Conservation (phyloP, 495 filamentous ascomycete species). For the Aspergillus biplanus region DNA sequence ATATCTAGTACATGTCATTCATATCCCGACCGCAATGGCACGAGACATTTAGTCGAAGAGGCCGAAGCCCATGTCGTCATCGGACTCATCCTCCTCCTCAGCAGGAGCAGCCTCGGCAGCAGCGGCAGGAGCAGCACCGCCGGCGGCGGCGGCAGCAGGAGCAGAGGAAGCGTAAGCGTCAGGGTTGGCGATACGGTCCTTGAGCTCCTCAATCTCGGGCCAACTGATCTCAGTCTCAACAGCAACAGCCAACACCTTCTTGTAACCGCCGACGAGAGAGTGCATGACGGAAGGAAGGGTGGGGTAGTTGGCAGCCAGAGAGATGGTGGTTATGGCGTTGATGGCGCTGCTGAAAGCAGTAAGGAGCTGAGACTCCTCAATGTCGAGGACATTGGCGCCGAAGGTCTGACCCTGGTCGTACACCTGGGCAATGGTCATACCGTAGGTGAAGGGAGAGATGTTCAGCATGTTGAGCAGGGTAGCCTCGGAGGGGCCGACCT, state of each 20-base stretch:
- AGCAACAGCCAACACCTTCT: conserved; percentile 92
- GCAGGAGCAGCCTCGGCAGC: conserved; percentile 57
- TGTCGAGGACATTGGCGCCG: conserved; percentile 80
- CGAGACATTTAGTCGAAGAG: conserved; percentile 58
- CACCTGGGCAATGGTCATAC: conserved; percentile 92
- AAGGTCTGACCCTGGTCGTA: conserved; percentile 97
- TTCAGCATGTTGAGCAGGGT: conserved; percentile 99
- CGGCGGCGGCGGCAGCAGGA: conserved; percentile 61
- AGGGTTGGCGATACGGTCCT: conserved; percentile 98
- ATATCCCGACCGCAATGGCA: conserved; percentile 30
- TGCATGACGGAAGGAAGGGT: conserved; percentile 96
- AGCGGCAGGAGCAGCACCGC: conserved; percentile 50
- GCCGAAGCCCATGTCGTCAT: conserved; percentile 59
- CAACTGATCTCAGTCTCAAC: conserved; percentile 90
- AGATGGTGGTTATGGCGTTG: conserved; percentile 83
- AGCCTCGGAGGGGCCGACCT: conserved; percentile 98
- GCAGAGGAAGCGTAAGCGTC: conserved; percentile 87
- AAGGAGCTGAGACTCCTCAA: conserved; percentile 89
- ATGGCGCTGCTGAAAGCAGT: conserved; percentile 81
- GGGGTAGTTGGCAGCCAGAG: conserved; percentile 89
- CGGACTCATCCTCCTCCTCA: conserved; percentile 56
- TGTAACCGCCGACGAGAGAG: conserved; percentile 94
- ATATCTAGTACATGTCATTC: conserved; percentile 50
- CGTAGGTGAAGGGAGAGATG: conserved; percentile 99
- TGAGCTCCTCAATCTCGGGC: conserved; percentile 94